These are phyloP conservation scores for Mucor piriformis DNA, from an alignment of 371 early-diverging fungal genomes.

Conservation along the genomic window DNA sequence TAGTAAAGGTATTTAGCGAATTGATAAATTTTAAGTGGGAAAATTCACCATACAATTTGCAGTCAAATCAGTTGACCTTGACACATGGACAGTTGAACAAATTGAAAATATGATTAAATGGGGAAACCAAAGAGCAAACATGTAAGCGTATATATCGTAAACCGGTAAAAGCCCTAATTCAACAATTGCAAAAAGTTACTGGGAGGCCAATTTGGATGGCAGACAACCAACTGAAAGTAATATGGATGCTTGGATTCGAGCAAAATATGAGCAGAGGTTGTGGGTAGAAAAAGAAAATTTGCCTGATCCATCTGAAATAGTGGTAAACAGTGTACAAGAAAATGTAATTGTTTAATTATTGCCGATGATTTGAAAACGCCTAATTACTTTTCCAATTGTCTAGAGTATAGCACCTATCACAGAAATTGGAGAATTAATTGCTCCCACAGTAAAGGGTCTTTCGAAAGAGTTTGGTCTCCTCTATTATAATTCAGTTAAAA, in stretches of 20 bases:
- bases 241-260: conserved; percentile 82
- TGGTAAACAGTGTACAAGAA: too few relatives aligned
- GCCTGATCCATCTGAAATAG: conserved; percentile 59
- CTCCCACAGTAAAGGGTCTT: neutral
- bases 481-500: conserved; percentile 16
- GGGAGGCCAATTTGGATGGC: conserved; percentile 61
- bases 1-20: conserved; percentile 61
- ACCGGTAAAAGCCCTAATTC: too few relatives aligned
- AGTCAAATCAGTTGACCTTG: conserved; percentile 81
- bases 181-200: conserved; percentile 34
- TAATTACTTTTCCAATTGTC: too few relatives aligned
- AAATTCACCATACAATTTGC: neutral
- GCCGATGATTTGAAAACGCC: too few relatives aligned
- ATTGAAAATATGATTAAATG: conserved; percentile 72
- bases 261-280: conserved; percentile 84
- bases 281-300: conserved; percentile 73
- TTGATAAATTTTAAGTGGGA: neutral
- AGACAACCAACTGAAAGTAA: conserved; percentile 58
- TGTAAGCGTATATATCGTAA: conserved; percentile 16
- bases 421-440: neutral
- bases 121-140: conserved; percentile 76
- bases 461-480: conserved; percentile 11
- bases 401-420: too few relatives aligned
- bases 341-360: too few relatives aligned
- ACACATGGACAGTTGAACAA: conserved; percentile 81